Base-by-base conservation (phyloP, 768 basidiomycete species). In the Collybiopsis confluens region DNA sequence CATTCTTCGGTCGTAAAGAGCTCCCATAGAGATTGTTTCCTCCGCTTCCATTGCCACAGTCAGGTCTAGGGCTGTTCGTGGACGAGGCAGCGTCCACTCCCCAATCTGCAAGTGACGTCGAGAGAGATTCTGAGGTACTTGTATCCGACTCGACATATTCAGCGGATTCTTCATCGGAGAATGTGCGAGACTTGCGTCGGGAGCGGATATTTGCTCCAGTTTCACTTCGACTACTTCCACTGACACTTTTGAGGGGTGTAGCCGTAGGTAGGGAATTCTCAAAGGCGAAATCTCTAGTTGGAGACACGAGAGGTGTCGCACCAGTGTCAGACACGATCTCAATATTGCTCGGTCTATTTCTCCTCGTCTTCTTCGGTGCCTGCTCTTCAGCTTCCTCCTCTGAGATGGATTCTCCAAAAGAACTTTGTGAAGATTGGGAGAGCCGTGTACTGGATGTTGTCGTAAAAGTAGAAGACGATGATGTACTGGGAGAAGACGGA, bases 311-410 rank as follows among this genome's bases (percentile, higher is more conserved):
- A 8, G 72, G 77, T 23, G 75, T 77, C 37, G 75, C 75, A 28
- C 76, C 77, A n/a, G 77, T 76, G 62, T 81, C 74, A 24, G 70
- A 65, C 6, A 78, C 73, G 56, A 78, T 73, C 30, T 75, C 66
- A 38, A 73, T 67, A 43, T 62, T 63, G 3, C 54, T 51, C 38
- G 53, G 58, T 41, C 58, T 59, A 6, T 62, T 59, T 2, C 61
- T 62, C n/a, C 58, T 54, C n/a, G 61, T 59, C 26, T 41, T 56
- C 38, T 36, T 62, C 60, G 18, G 43, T 55, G 24, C 50, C 55
- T 26, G 52, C 18, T 58, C 30, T 9, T 41, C 70, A 38, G 37
- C 35, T 21, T 54, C 36, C 30, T 52, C 50, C 38, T 40, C 37
- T 20, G 38, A 41, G 2, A 44, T 36, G 15, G 35, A 43, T 16